These are phyloP conservation scores for Microbotryum saponariae DNA, from an alignment of 1,284 basidiomycete species.

Conservation along the genomic window DNA sequence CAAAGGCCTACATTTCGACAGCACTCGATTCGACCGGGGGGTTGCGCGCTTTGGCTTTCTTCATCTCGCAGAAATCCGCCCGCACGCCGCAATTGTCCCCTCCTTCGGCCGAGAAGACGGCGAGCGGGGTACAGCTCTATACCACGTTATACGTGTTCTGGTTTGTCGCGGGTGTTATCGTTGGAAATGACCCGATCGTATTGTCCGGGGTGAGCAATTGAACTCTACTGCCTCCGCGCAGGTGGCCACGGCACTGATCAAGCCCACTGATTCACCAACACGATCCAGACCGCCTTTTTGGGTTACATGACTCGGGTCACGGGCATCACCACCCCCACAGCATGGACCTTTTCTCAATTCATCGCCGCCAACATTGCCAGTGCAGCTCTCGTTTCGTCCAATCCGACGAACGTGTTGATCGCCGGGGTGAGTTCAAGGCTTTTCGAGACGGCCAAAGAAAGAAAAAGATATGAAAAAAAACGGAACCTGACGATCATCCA, in stretches of 20 bases:
- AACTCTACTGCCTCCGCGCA: background rate
- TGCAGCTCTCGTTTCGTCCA: slow-evolving; percentile 40
- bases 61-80: slow-evolving; percentile 71
- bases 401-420: slow-evolving; percentile 44
- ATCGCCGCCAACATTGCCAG: slow-evolving; percentile 65
- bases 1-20: slow-evolving; percentile 80
- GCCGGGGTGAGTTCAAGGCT: slow-evolving; percentile 30
- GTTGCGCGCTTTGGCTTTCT: slow-evolving; percentile 76
- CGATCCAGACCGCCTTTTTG: slow-evolving; percentile 60
- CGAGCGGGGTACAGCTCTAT: slow-evolving; percentile 56
- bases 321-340: slow-evolving; percentile 44
- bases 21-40: slow-evolving; percentile 85
- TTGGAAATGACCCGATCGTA: slow-evolving; percentile 63
- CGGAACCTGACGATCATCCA: background rate
- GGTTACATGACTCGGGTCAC: slow-evolving; percentile 74
- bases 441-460: too few species aligned
- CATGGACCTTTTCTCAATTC: slow-evolving; percentile 64
- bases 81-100: slow-evolving; percentile 42
- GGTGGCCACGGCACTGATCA: background rate
- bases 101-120: slow-evolving; percentile 24
- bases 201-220: slow-evolving; percentile 28
- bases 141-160: slow-evolving; percentile 72
- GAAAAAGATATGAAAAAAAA: background rate
- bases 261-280: background rate
- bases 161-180: slow-evolving; percentile 64